phyloP scores from a whole-genome alignment of 2,329 filamentous ascomycete species.

The Davidsoniella neocaledoniae region DNA sequence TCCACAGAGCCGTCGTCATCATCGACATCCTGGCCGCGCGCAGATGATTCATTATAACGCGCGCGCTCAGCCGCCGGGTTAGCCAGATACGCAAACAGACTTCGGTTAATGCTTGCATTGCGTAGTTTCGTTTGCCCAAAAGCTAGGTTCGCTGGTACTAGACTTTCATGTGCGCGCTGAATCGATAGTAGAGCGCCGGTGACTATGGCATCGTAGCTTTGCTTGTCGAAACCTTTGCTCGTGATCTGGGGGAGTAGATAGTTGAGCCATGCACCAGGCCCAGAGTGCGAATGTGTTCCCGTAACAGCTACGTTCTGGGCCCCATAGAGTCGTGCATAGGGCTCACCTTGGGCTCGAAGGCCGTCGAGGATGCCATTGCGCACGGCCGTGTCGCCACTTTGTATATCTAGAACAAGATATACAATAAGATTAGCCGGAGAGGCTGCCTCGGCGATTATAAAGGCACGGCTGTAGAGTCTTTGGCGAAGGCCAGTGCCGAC shows the following conservation, averaged over 20 bases:
- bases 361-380: slow-evolving; percentile 73
- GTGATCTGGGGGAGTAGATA: slow-evolving; percentile 87
- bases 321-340: slow-evolving; percentile 55
- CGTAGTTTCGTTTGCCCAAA: slow-evolving; percentile 44
- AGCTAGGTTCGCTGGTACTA: slow-evolving; percentile 43
- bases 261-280: slow-evolving; percentile 85
- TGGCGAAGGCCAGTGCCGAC: slow-evolving; percentile 72
- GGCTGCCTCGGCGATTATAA: slow-evolving; percentile 59
- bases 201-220: slow-evolving; percentile 80
- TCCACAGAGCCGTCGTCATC: slow-evolving; percentile 35
- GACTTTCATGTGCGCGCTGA: slow-evolving; percentile 48
- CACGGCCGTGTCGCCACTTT: slow-evolving; percentile 77
- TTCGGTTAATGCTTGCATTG: slow-evolving; percentile 68
- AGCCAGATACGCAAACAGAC: slow-evolving; percentile 66
- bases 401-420: slow-evolving; percentile 75
- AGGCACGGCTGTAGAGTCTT: slow-evolving; percentile 73
- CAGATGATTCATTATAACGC: slow-evolving; percentile 32
- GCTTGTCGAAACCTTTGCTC: slow-evolving; percentile 66
- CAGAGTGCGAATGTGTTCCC: slow-evolving; percentile 84
- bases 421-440: slow-evolving; percentile 57
- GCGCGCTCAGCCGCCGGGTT: slow-evolving; percentile 57
- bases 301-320: slow-evolving; percentile 76
- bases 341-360: slow-evolving; percentile 48
- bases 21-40: not conserved
- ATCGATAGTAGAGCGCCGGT: slow-evolving; percentile 73